Percentiles rank a stretch among this genome's conserved stretches.
Conservation (phyloP, 768 basidiomycete species). For the Boletus reticulatus region DNA sequence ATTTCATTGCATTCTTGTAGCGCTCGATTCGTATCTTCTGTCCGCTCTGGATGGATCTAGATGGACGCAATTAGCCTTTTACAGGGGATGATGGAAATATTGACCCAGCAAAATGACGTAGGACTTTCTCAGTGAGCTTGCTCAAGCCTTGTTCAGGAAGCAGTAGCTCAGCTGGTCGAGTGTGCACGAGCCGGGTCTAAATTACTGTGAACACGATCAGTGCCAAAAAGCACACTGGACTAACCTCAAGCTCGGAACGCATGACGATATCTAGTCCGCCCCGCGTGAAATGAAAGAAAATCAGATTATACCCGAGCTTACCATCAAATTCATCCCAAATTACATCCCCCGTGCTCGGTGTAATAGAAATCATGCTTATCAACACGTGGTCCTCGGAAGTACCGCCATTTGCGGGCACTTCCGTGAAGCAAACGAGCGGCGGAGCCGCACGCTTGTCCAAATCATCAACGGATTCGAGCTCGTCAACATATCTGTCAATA, state of each 20-base stretch:
- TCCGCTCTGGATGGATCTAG: slow-evolving; percentile 38
- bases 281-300: slow-evolving; percentile 3
- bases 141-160: slow-evolving; percentile 60
- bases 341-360: slow-evolving; percentile 89
- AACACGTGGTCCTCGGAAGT: slow-evolving; percentile 34
- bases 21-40: slow-evolving; percentile 62
- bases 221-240: slow-evolving; percentile 4
- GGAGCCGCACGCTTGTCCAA: slow-evolving; percentile 55
- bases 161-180: slow-evolving; percentile 79
- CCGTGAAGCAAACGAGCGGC: slow-evolving; percentile 73
- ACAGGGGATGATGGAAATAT: slow-evolving; percentile 10
- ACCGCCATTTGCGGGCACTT: slow-evolving; percentile 29
- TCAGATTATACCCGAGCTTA: slow-evolving; percentile 22
- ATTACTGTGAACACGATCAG: background rate
- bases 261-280: slow-evolving; percentile 63
- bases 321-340: slow-evolving; percentile 91
- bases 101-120: slow-evolving; percentile 69
- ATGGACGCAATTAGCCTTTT: slow-evolving; percentile 2
- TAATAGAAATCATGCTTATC: slow-evolving; percentile 75
- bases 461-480: slow-evolving; percentile 66
- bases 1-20: slow-evolving; percentile 51
- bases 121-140: slow-evolving; percentile 69
- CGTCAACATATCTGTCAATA: slow-evolving; percentile 73
- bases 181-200: slow-evolving; percentile 85
- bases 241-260: slow-evolving; percentile 86